Conservation (phyloP, 2,329 filamentous ascomycete species). For the Colletotrichum noveboracense region DNA sequence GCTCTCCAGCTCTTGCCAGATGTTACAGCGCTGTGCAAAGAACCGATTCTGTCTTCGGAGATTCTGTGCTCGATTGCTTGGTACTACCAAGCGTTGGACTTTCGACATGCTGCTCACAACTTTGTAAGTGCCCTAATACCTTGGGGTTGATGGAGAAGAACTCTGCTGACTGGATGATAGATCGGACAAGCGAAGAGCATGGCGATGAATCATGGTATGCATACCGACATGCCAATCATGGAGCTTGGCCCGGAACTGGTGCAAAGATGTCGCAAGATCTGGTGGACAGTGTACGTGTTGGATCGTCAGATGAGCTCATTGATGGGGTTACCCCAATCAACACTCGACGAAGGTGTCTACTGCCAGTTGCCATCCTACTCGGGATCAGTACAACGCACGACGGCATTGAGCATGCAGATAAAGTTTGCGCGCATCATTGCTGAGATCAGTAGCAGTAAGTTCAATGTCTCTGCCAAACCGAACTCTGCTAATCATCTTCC, state of each 20-base stretch:
- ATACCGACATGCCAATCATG: slow-evolving; percentile 53
- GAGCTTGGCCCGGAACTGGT: slow-evolving; percentile 44
- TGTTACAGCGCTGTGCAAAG: slow-evolving; percentile 40
- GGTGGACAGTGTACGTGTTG: slow-evolving; percentile 60
- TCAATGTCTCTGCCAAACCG: rapidly evolving
- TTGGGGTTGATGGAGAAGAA: neutral
- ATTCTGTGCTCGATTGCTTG: slow-evolving; percentile 56
- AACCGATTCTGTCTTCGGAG: slow-evolving; percentile 53
- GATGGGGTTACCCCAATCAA: slow-evolving; percentile 55
- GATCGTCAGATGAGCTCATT: slow-evolving; percentile 59
- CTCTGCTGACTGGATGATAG: slow-evolving; percentile 24
- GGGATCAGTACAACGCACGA: slow-evolving; percentile 28
- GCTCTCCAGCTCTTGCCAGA: slow-evolving; percentile 50
- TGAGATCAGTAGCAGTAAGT: slow-evolving; percentile 33
- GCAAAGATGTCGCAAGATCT: slow-evolving; percentile 53
- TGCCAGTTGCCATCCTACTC: slow-evolving; percentile 38
- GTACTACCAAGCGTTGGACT: slow-evolving; percentile 57
- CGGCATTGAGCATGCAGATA: slow-evolving; percentile 38
- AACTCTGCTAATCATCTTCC: neutral
- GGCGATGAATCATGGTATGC: slow-evolving; percentile 56
- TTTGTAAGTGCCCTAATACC: slow-evolving; percentile 35
- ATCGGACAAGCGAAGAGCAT: slow-evolving; percentile 58
- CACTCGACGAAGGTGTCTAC: slow-evolving; percentile 55
- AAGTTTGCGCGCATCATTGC: slow-evolving; percentile 35
- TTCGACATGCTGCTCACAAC: slow-evolving; percentile 48